These are phyloP conservation scores for Ambrosia trifida DNA, from an alignment of 129 eudicot species.

Conservation along the genomic window DNA sequence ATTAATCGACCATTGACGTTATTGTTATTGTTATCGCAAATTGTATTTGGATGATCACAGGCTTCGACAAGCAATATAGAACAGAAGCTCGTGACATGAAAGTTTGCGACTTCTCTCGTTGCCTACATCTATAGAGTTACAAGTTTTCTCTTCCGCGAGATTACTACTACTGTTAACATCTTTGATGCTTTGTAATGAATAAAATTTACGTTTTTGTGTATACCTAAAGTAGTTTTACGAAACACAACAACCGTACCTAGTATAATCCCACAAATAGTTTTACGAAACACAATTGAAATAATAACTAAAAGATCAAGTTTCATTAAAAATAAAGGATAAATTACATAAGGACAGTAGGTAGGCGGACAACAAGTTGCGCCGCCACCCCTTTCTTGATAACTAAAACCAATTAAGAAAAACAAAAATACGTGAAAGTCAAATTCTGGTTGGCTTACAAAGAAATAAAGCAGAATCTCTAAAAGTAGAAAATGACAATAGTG, in stretches of 20 bases:
- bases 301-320: too few species aligned
- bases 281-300: not conserved
- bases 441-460: conserved; percentile 3
- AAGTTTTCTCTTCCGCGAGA: conserved; percentile 26
- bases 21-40: not conserved
- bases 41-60: conserved; percentile 36
- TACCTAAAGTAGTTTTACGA: not conserved
- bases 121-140: conserved; percentile 52
- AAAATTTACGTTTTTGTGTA: conserved; percentile 17
- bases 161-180: not conserved
- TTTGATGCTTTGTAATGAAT: conserved; percentile 1
- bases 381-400: too few species aligned
- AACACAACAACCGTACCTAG: too few species aligned
- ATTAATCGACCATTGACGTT: too few species aligned
- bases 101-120: conserved; percentile 15
- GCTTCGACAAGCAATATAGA: conserved; percentile 59
- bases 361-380: too few species aligned
- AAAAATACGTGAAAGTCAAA: not conserved
- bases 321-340: too few species aligned
- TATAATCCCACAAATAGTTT: too few species aligned
- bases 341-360: too few species aligned
- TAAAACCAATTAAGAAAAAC: too few species aligned
- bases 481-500: conserved; percentile 31
- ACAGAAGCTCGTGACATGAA: conserved; percentile 53
- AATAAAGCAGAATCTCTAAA: conserved; percentile 19